Conservation (phyloP, 176 grass and related monocot species). For the bread wheat (Triticum aestivum) region IWGSC_CS_RefSeq_v2.1 NC_057805.1:293242117-293242616, state of each 20-base stretch:
- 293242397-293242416: conserved; percentile 76
- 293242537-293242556: conserved; percentile 79
- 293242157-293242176: not conserved
- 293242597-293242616: conserved; percentile 23
- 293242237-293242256: not conserved
- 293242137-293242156: not conserved
- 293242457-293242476: conserved; percentile 91
- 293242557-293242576: conserved; percentile 83
- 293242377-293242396: conserved; percentile 90
- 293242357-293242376: conserved; percentile 88
- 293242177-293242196: not conserved
- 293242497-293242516: conserved; percentile 52
- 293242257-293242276: not conserved
- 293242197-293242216: not conserved
- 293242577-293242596: conserved; percentile 97
- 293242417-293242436: conserved; percentile 73
- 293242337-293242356: conserved; percentile 72
- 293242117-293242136: not conserved
- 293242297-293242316: not conserved
- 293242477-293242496: conserved; percentile 71
- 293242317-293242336: conserved; percentile 12
- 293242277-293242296: not conserved
- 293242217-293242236: not conserved
- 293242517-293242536: conserved; percentile 55
- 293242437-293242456: conserved; percentile 93